Conservation (phyloP, 2,329 filamentous ascomycete genomes). For the Colletotrichum destructivum region DNA sequence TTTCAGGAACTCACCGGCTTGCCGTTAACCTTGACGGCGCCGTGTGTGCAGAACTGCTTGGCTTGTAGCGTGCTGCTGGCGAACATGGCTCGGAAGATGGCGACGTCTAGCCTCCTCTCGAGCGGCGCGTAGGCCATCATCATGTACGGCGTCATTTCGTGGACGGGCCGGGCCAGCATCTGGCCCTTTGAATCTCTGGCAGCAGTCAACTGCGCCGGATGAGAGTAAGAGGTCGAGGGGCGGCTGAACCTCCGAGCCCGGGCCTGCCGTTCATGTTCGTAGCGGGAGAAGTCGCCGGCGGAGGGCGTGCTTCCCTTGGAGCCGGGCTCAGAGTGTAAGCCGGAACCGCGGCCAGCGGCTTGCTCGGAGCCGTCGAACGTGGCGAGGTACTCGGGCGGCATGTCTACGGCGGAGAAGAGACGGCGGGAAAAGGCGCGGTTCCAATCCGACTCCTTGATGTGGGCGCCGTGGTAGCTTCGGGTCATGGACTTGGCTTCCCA, state of each 20-base stretch:
- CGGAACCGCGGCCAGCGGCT: constrained; percentile 87
- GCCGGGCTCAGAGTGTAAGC: constrained; percentile 59
- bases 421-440: constrained; percentile 90
- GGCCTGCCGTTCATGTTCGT: constrained; percentile 10
- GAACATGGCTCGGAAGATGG: constrained; percentile 93
- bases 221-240: too few relatives aligned
- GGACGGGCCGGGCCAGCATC: constrained; percentile 52
- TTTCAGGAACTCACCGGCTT: constrained; percentile 77
- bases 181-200: constrained; percentile 7
- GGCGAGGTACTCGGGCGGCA: constrained; percentile 87
- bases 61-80: constrained; percentile 94
- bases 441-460: constrained; percentile 95
- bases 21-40: constrained; percentile 94
- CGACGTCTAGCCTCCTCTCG: constrained; percentile 93
- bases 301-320: constrained; percentile 44
- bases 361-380: constrained; percentile 85
- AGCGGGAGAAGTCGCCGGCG: constrained; percentile 46
- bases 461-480: constrained; percentile 93
- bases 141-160: constrained; percentile 85
- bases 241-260: background rate
- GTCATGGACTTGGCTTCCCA: constrained; percentile 90
- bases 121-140: constrained; percentile 95
- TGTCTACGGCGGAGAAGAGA: constrained; percentile 86
- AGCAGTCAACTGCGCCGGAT: background rate
- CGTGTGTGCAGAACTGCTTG: constrained; percentile 93